Evolutionary conservation across 768 basidiomycete species (phyloP).

Genomic region (Trametes coccinea): DNA sequence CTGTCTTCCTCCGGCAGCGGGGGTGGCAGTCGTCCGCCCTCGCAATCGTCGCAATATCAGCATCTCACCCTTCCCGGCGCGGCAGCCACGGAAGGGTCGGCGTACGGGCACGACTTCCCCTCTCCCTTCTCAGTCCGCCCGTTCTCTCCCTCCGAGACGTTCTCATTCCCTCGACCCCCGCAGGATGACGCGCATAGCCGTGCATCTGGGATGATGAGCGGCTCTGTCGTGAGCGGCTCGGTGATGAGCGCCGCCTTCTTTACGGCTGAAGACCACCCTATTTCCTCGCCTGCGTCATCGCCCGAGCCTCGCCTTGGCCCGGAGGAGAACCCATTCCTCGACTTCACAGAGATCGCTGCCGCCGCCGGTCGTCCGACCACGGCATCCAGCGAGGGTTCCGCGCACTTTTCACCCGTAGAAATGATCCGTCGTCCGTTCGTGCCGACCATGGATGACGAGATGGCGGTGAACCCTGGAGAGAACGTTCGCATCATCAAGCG

Average conservation of each 20-base stretch:
- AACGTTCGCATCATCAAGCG: conserved; percentile 50
- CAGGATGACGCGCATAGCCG: conserved; percentile 14
- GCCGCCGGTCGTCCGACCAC: not conserved
- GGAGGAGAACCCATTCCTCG: conserved; percentile 30
- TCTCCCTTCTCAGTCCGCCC: conserved; percentile 66
- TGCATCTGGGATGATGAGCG: conserved; percentile 3
- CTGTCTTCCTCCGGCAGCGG: conserved; percentile 32
- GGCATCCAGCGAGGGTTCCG: conserved; percentile 23
- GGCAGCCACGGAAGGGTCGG: conserved; percentile 14
- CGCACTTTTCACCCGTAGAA: conserved; percentile 47
- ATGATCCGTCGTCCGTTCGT: conserved; percentile 55
- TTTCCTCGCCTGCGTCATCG: conserved; percentile 1
- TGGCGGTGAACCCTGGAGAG: conserved; percentile 53
- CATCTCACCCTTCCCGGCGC: conserved; percentile 16
- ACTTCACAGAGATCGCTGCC: conserved; percentile 18
- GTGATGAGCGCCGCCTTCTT: conserved; percentile 11
- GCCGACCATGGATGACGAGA: conserved; percentile 59
- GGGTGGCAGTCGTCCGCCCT: conserved; percentile 10
- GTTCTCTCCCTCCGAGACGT: conserved; percentile 67
- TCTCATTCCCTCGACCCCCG: conserved; percentile 69
- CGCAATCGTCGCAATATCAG: conserved; percentile 17
- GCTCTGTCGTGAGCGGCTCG: conserved; percentile 9
- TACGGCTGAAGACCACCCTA: conserved; percentile 3
- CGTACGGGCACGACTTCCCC: conserved; percentile 30
- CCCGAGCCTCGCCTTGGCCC: conserved; percentile 1